These are phyloP conservation scores for Pyricularia pennisetigena DNA, from an alignment of 2,329 filamentous ascomycete genomes.

Conservation along the genomic window DNA sequence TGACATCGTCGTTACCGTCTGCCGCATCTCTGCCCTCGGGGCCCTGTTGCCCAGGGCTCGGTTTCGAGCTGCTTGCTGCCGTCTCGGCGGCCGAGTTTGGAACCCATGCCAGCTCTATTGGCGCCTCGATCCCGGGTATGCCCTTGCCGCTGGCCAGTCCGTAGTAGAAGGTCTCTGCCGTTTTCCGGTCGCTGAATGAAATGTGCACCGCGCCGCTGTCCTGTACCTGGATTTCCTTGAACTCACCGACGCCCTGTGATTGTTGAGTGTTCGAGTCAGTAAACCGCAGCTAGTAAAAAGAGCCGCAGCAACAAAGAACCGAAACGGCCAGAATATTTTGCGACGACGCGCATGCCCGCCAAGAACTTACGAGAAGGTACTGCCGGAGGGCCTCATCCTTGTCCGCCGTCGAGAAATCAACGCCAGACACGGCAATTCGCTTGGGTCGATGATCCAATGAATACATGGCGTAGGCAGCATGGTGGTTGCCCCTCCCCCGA, in stretches of 20 bases:
- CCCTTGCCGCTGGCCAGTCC: conserved; percentile 34
- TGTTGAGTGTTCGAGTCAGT: not conserved
- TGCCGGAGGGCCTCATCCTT: conserved; percentile 63
- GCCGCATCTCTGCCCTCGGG: not conserved
- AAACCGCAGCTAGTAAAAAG: not conserved
- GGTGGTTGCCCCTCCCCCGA: conserved; percentile 26
- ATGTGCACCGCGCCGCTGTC: conserved; percentile 38
- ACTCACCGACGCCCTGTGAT: conserved; percentile 49
- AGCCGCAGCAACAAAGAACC: no score
- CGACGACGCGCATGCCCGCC: not conserved
- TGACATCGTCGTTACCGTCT: not conserved
- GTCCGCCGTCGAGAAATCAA: conserved; percentile 50
- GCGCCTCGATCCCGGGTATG: conserved; percentile 52
- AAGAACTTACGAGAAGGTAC: conserved; percentile 53
- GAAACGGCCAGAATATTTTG: not conserved
- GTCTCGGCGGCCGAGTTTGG: conserved; percentile 1
- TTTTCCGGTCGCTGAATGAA: conserved; percentile 57
- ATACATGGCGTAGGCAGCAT: conserved; percentile 49
- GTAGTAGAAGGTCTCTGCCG: conserved; percentile 61
- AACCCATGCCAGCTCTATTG: conserved; percentile 58
- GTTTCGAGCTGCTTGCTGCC: not conserved
- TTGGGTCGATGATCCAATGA: conserved; percentile 70
- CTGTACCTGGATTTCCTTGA: conserved; percentile 41
- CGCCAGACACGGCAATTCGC: conserved; percentile 53
- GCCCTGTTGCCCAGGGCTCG: not conserved